Evolutionary conservation across 2,329 filamentous ascomycete species (phyloP), one percentile per base, ranked within the genome.

Genomic region (Ustulina deusta): DNA sequence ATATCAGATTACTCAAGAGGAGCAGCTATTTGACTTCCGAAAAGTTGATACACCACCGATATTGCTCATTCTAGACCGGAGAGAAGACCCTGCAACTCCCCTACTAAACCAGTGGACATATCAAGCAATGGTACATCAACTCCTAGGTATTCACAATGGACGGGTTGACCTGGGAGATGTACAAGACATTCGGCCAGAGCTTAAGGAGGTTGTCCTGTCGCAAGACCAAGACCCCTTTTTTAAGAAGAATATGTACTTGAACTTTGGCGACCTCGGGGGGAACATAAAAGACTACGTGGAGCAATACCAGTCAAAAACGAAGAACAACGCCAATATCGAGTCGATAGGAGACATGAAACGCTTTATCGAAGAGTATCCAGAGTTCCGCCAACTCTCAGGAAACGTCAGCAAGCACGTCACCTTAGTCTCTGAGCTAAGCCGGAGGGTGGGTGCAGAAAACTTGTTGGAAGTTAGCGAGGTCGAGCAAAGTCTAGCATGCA

Each of bases 401-500:
- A 99, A 99, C 74, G 96, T 99, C 61, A 98, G 94, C 82, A 99
- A 99, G 78, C 96, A 99, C 78, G 97, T 99, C 65, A 97, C 96
- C 0, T 83, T 99, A 25, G 96, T 99, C 25, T 94, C 94, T 0
- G 97, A 99, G 78, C 85, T 99, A 46, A 97, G 94, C 78, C 88
- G 95, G 65, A 89, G 93, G 63, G 94, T 99, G 15, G 92, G 91
- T 6, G 89, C 91, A 44, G 93, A 98, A 74, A 93, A 90, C 73
- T 81, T 99, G 44, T 85, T 99, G n/a, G 96, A 99, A 79, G 94
- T 98, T 65, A 97, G 94, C 80, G 96, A 99, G 82, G 85, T 98
- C 54, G 96, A 99, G 81, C 96, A 99, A 79, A 97, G 94, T 77
- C 83, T 99, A 63, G 96, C 95, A 55, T 99, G 97, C 81, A 97